Evolutionary conservation across 2,329 filamentous ascomycete species (phyloP), one percentile per base, ranked within the genome.

Genomic region (Aspergillus calidoustus): DNA sequence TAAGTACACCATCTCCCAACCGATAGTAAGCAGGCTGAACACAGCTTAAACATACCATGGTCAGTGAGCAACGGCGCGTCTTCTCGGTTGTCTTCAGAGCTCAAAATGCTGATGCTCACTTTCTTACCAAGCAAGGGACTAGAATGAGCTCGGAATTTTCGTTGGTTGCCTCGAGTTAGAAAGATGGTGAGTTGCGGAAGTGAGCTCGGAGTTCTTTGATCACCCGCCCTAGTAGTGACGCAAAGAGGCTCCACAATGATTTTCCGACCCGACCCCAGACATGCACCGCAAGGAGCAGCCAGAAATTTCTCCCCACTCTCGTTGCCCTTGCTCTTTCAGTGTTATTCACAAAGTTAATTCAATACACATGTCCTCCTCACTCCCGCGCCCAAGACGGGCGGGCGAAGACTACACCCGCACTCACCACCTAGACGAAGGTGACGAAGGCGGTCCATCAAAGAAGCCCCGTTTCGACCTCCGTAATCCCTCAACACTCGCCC

Each of bases 381-480:
- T 89, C 30, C 90, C 90, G 57, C 90, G 92, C 43, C 92, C 92
- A 9, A 96, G 94, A 80, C 89, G 93, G 66, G 90, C 87, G 4
- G 91, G 89, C 70, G 93, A 97, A 80, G 87, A 89, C 69, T 96
- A 91, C 74, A 88, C 90, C 49, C 89, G 91, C 61, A 88, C 87
- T 19, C 88, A 94, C 75, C 89, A 91, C 71, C 81, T 85, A 67
- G 84, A 88, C 57, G 78, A 80, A 53, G 76, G 80, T 57, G 73
- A 72, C 50, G 66, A 70, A 56, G 76, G 75, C 55, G 82, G 84
- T 53, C 80, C 83, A 31, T 74, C 74, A 1, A 96, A 96, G 76
- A 93, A 93, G 73, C 90, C 92, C 62, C 92, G 91, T 72, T 99
- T 99, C 78, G 95, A 99, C 77, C 83, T 95, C 57, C 92, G 95